Percentiles rank a stretch among this genome's conserved stretches.
Evolutionary conservation across 73 alveolate species (phyloP).

Genomic region (Tetrahymena elliotti): DNA sequence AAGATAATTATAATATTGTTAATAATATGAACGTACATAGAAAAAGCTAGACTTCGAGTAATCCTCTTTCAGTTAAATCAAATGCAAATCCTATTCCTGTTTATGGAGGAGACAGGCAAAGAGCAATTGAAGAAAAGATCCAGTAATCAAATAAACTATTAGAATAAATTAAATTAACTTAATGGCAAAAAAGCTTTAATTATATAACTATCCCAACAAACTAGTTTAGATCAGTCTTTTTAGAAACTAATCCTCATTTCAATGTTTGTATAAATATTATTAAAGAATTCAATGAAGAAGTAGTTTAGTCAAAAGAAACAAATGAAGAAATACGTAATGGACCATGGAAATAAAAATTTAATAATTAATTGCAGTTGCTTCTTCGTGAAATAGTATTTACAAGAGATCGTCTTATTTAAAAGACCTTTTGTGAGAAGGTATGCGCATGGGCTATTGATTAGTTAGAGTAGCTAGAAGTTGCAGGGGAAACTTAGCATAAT

Average conservation of each 20-base stretch:
- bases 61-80: not conserved
- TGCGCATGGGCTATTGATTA: not conserved
- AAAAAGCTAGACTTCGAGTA: not conserved
- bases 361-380: not conserved
- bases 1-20: not conserved
- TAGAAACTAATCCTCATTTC: not conserved
- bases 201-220: not conserved
- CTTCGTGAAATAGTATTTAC: not conserved
- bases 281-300: not conserved
- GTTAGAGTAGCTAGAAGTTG: not conserved
- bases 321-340: not conserved
- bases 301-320: not conserved
- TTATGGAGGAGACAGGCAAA: not conserved
- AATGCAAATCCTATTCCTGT: not conserved
- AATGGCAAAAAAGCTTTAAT: not conserved
- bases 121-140: not conserved
- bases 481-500: not conserved
- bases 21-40: not conserved
- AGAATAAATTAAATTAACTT: not conserved
- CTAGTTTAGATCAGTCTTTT: not conserved
- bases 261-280: not conserved
- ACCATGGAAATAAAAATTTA: not conserved
- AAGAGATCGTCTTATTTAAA: not conserved
- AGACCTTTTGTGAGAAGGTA: not conserved
- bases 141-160: not conserved